phyloP scores from a whole-genome alignment of 2,329 filamentous ascomycete genomes.

The Allantophomopsis lycopodina region DNA sequence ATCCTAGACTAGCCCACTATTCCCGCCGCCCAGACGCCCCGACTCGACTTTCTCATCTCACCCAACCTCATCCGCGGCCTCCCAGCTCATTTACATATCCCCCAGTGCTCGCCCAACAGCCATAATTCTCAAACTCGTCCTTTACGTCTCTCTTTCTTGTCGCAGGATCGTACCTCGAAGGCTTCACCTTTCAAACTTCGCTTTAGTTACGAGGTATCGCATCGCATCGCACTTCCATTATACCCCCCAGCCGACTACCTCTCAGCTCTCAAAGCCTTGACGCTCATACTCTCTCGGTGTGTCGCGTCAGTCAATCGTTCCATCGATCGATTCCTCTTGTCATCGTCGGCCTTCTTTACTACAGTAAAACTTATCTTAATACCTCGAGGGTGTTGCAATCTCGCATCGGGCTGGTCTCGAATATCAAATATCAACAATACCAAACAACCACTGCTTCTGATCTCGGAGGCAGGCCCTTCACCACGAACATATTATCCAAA shows the following conservation, averaged over 20 bases:
- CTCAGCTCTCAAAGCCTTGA: too few relatives aligned
- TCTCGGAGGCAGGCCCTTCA: slow-evolving; percentile 19
- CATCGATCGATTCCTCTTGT: slow-evolving; percentile 5
- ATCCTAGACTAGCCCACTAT: neutral
- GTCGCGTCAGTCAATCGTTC: slow-evolving; percentile 1
- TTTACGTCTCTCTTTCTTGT: slow-evolving; percentile 19
- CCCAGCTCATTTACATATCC: slow-evolving; percentile 3
- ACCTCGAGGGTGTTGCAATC: slow-evolving; percentile 1
- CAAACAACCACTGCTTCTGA: slow-evolving; percentile 18
- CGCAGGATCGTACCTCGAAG: slow-evolving; percentile 18
- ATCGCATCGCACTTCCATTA: too few relatives aligned
- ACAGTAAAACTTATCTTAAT: neutral
- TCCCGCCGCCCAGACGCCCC: neutral
- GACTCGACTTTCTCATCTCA: neutral
- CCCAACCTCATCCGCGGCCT: slow-evolving; percentile 8
- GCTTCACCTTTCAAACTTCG: slow-evolving; percentile 6
- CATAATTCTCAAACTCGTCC: slow-evolving; percentile 15
- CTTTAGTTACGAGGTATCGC: too few relatives aligned
- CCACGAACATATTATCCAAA: slow-evolving; percentile 8
- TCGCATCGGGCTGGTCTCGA: slow-evolving; percentile 16
- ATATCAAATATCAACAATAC: slow-evolving; percentile 10
- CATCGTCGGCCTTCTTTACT: slow-evolving; percentile 1
- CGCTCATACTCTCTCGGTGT: too few relatives aligned
- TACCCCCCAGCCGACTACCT: neutral
- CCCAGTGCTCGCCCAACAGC: slow-evolving; percentile 6